A percentile compares a stretch with the other conserved stretches of the same genome.
These are phyloP conservation scores for Drechslerella coelobrocha DNA, from an alignment of 2,329 filamentous ascomycete genomes.

Conservation along the genomic window DNA sequence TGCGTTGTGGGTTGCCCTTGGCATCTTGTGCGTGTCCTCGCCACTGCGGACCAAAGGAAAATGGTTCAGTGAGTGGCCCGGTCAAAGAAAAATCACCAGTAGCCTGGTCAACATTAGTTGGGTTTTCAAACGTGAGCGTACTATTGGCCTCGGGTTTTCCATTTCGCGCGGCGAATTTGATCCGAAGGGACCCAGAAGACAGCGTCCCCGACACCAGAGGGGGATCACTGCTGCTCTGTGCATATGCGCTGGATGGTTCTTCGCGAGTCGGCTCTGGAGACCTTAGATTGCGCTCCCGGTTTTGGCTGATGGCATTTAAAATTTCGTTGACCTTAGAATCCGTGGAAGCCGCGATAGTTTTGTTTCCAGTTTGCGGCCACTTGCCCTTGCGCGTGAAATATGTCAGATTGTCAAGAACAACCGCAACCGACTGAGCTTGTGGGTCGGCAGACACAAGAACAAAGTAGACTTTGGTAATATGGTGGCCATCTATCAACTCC, in stretches of 20 bases:
- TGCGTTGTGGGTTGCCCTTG: conserved; percentile 12
- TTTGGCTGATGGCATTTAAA: conserved; percentile 8
- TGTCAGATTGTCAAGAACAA: conserved; percentile 35
- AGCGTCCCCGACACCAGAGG: too few relatives aligned
- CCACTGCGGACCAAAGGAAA: conserved; percentile 26
- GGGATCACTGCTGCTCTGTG: background rate
- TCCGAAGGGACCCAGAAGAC: background rate
- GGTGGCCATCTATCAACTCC: conserved; percentile 25
- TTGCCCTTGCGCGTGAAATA: conserved; percentile 35
- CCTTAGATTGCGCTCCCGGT: background rate
- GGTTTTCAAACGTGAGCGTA: conserved; percentile 22
- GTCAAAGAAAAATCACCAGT: conserved; percentile 24
- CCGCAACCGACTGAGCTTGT: conserved; percentile 13
- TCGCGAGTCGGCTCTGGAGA: background rate
- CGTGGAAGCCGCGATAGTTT: conserved; percentile 1
- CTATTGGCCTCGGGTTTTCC: conserved; percentile 1
- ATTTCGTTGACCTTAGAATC: conserved; percentile 25
- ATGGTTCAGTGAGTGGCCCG: conserved; percentile 8
- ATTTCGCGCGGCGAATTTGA: background rate
- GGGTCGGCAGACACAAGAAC: conserved; percentile 20
- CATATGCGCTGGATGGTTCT: background rate
- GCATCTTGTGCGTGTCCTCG: conserved; percentile 31
- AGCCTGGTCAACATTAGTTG: conserved; percentile 1
- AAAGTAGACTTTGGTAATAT: conserved; percentile 34
- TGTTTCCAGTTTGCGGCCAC: conserved; percentile 37